A percentile compares a stretch with the other conserved stretches of the same genome.
These are phyloP conservation scores for Macrotyloma uniflorum DNA, from an alignment of 306 rosid genomes.

Conservation along the genomic window DNA sequence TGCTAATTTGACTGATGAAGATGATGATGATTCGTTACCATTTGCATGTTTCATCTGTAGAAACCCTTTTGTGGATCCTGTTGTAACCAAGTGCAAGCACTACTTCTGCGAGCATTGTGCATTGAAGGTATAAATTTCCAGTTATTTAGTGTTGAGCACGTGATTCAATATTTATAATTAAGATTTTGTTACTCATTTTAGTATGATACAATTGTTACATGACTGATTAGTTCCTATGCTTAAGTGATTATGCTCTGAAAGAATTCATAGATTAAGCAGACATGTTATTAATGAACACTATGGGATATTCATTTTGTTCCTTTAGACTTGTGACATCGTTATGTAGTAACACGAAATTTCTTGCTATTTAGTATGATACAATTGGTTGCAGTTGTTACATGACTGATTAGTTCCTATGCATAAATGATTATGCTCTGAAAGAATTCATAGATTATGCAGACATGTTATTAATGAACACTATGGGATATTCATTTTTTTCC, in stretches of 20 bases:
- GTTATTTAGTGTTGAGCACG: conserved; percentile 8
- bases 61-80: conserved; percentile 83
- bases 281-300: neutral
- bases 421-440: conserved; percentile 12
- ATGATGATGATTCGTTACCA: conserved; percentile 63
- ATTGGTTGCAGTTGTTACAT: conserved; percentile 19
- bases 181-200: neutral
- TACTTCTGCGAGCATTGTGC: conserved; percentile 23
- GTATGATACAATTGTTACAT: conserved; percentile 14
- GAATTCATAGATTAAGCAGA: neutral
- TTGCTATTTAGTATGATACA: neutral
- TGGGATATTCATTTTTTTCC: neutral
- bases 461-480: neutral
- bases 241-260: conserved; percentile 11
- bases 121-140: conserved; percentile 41
- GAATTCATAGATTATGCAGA: neutral
- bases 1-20: conserved; percentile 51
- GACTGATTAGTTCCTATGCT: conserved; percentile 8
- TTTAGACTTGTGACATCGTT: conserved; percentile 7
- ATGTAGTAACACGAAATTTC: neutral
- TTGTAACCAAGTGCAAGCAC: conserved; percentile 70
- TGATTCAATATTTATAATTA: conserved; percentile 5
- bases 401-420: conserved; percentile 7
- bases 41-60: conserved; percentile 86
- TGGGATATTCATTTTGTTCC: neutral